phyloP scores from a whole-genome alignment of 2,329 filamentous ascomycete genomes.

The Thermoascus crustaceus region DNA sequence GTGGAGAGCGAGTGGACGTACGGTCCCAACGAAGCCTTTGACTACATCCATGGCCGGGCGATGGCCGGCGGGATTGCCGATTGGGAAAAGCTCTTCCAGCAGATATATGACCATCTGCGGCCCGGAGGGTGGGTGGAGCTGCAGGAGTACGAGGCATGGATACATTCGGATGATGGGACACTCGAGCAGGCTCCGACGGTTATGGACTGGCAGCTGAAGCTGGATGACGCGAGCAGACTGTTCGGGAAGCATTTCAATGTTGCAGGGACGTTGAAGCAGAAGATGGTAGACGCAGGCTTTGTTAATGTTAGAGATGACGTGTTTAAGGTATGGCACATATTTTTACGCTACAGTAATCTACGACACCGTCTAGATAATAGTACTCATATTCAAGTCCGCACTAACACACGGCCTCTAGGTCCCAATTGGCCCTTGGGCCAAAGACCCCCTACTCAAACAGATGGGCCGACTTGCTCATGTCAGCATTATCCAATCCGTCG shows the following conservation, averaged over 20 bases:
- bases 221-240: constrained; percentile 21
- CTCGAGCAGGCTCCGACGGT: constrained; percentile 15
- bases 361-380: not conserved
- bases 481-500: constrained; percentile 15
- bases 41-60: constrained; percentile 36
- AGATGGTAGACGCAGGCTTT: constrained; percentile 44
- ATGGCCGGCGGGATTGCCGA: constrained; percentile 29
- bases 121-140: constrained; percentile 41
- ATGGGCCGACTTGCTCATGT: constrained; percentile 28
- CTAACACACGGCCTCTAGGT: constrained; percentile 24
- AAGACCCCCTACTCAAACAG: constrained; percentile 40
- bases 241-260: constrained; percentile 28
- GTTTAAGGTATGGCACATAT: constrained; percentile 23
- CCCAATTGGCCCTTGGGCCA: constrained; percentile 43
- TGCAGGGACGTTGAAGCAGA: constrained; percentile 25
- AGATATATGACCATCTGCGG: constrained; percentile 31
- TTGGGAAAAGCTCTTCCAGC: constrained; percentile 26
- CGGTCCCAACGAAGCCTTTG: constrained; percentile 25
- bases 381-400: too few relatives aligned
- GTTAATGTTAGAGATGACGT: constrained; percentile 38
- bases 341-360: not conserved
- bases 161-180: constrained; percentile 38
- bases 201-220: constrained; percentile 15
- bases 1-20: constrained; percentile 23
- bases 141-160: constrained; percentile 35